Evolutionary conservation across 371 early-diverging fungal species (phyloP), one percentile per base, ranked within the genome.

Genomic region (Mucor piriformis): DNA sequence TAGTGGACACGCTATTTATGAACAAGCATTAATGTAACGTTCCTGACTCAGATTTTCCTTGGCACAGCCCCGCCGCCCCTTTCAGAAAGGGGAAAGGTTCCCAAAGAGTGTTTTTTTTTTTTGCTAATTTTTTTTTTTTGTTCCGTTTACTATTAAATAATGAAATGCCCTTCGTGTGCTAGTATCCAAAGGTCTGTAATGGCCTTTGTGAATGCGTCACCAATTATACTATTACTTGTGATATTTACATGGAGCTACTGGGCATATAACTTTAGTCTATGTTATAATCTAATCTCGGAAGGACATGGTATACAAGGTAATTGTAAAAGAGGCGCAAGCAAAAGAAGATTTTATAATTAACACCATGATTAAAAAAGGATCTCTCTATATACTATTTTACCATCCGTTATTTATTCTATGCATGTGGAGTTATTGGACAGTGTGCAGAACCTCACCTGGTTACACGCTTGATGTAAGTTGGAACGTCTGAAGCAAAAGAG

Each of bases 351-450:
- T 3, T 29, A 6, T 29, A 33, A 35, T n/a, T 20, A 16, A n/a
- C 13, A 3, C 8, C 11, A 18, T 11, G 0, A 20, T 23, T 6
- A 23, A 23, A 18, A 55, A 46, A 78, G 79, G 69, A 11, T 27
- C 54, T 11, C 32, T 74, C 7, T 77, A 77, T 34, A 64, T 71
- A 24, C 5, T 74, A 10, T 62, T 76, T 33, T 76, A 70, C 50
- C 64, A 76, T 12, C 73, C 74, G 1, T 18, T 76, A 5, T 74
- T 74, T 44, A 47, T 74, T n/a, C 42, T 79, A 27, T 66, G 63
- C 23, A 56, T 73, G 29, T 82, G 79, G 79, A 64, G 69, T 53
- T 82, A 73, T 54, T 74, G 66, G 54, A 66, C 66, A 29, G 69
- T 68, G 2, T 70, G 72, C 11, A 50, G 50, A 6, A 79, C 77